phyloP scores from a whole-genome alignment of 1,139 yeast genomes.

The Casaregolazyma suthepensis region DNA sequence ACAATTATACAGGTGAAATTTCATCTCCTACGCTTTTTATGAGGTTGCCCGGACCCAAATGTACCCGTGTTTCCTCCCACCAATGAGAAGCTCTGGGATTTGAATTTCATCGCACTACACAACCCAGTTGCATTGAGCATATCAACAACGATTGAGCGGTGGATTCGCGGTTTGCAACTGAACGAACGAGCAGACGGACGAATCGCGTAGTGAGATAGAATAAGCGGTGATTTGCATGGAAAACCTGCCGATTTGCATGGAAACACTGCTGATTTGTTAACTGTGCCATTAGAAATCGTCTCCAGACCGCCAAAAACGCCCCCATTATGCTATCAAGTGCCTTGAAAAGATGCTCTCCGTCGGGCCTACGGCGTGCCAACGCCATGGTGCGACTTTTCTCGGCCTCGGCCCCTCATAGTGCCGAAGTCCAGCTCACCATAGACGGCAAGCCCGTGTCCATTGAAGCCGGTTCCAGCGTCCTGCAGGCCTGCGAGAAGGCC shows the following conservation, averaged over 20 bases:
- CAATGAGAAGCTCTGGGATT: slow-evolving; percentile 10
- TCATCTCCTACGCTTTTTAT: not conserved
- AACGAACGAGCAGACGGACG: not conserved
- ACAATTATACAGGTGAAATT: slow-evolving; percentile 4
- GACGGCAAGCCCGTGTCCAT: slow-evolving; percentile 74
- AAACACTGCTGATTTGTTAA: not conserved
- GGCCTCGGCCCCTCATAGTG: slow-evolving; percentile 27
- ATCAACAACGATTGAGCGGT: not conserved
- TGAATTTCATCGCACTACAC: not conserved
- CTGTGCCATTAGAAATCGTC: not conserved
- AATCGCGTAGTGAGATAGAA: not conserved
- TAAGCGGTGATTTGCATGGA: not conserved
- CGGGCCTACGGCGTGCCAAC: not conserved
- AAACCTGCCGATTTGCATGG: not conserved
- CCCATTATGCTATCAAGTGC: not conserved
- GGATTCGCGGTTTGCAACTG: not conserved
- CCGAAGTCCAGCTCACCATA: slow-evolving; percentile 68
- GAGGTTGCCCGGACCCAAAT: slow-evolving; percentile 2
- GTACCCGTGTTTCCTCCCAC: not conserved
- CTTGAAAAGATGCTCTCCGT: not conserved
- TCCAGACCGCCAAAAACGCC: not conserved
- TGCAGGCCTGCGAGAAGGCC: slow-evolving; percentile 89
- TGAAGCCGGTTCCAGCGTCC: slow-evolving; percentile 83
- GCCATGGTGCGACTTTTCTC: slow-evolving; percentile 25
- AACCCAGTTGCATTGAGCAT: not conserved